A percentile compares a stretch with the other conserved stretches of the same genome.
phyloP scores from a whole-genome alignment of 2,329 filamentous ascomycete genomes.

The Monilinia vaccinii-corymbosi region DNA sequence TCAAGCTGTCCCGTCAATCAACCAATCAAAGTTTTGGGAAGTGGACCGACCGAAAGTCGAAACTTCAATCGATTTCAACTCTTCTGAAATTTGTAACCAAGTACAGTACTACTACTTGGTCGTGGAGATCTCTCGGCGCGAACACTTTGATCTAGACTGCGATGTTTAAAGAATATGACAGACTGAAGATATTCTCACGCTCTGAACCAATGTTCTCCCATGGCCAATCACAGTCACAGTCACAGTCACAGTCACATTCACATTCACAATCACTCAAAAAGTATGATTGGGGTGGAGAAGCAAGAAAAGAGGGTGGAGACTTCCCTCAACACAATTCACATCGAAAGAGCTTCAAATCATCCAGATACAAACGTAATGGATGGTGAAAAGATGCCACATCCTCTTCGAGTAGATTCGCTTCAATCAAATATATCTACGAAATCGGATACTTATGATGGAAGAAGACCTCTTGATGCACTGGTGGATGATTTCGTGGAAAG shows the following conservation, averaged over 20 bases:
- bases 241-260: no score
- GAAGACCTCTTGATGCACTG: background rate
- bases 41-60: no score
- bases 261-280: background rate
- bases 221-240: background rate
- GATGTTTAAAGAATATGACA: background rate
- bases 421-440: background rate
- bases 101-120: background rate
- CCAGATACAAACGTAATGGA: background rate
- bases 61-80: no score
- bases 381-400: background rate
- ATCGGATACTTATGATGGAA: background rate
- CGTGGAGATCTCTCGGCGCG: background rate
- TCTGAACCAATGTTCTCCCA: no score
- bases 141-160: background rate
- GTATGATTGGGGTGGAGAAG: background rate
- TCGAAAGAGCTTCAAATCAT: background rate
- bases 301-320: background rate
- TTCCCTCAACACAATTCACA: background rate
- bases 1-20: no score
- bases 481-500: background rate
- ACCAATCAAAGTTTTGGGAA: no score
- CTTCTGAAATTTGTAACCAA: no score
- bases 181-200: background rate
- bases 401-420: background rate